Conservation (phyloP, 2,329 filamentous ascomycete genomes). For the Aspergillus glaucus region DNA sequence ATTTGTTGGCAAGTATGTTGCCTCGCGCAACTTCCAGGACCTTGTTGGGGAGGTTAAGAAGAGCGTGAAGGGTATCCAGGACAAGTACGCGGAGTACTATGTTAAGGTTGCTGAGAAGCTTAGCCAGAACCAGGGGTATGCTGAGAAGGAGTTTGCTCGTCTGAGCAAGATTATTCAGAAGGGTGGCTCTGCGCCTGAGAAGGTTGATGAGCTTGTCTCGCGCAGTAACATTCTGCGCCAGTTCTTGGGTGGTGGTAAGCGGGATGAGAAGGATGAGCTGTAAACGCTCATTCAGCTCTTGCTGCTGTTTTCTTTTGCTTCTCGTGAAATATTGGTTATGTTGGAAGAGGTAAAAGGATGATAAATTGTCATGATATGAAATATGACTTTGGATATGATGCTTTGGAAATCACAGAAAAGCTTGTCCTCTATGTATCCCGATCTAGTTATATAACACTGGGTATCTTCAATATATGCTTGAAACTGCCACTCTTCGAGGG, state of each 20-base stretch:
- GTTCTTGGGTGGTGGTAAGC: constrained; percentile 60
- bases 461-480: too few relatives aligned
- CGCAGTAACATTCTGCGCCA: constrained; percentile 82
- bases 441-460: too few relatives aligned
- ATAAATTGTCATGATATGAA: neutral
- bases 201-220: constrained; percentile 79
- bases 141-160: constrained; percentile 75
- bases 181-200: constrained; percentile 75
- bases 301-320: too few relatives aligned
- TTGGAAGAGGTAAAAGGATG: neutral
- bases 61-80: constrained; percentile 60
- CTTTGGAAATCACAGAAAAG: too few relatives aligned
- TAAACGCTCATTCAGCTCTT: constrained; percentile 1
- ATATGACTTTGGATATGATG: neutral
- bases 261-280: constrained; percentile 63
- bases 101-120: constrained; percentile 85
- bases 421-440: too few relatives aligned
- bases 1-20: constrained; percentile 64
- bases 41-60: constrained; percentile 67
- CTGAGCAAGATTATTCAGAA: constrained; percentile 76
- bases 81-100: constrained; percentile 91
- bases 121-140: constrained; percentile 68
- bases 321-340: too few relatives aligned
- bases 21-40: constrained; percentile 57
- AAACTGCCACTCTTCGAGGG: too few relatives aligned